These are phyloP conservation scores for Lentinula detonsa DNA, from an alignment of 768 basidiomycete species.

Conservation along the genomic window DNA sequence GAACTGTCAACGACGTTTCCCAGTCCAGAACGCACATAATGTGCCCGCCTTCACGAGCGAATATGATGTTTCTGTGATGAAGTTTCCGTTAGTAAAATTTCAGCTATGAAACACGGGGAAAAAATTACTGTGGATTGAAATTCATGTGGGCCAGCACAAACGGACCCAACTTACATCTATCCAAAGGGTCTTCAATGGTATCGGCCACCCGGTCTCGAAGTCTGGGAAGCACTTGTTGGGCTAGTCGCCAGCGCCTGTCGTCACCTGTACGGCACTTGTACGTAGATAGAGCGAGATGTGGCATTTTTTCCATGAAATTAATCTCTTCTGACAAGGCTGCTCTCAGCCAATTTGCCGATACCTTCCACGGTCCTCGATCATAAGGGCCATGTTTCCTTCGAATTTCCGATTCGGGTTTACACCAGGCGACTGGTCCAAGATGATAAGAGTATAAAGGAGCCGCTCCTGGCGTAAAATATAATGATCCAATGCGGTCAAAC, in stretches of 20 bases:
- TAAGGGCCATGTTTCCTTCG: conserved; percentile 8
- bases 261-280: neutral
- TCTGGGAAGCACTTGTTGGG: conserved; percentile 10
- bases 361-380: conserved; percentile 18
- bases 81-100: neutral
- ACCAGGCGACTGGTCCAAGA: conserved; percentile 16
- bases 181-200: conserved; percentile 12
- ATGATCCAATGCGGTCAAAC: conserved; percentile 17
- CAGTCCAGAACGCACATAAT: conserved; percentile 17
- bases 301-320: conserved; percentile 14
- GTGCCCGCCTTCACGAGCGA: conserved; percentile 13
- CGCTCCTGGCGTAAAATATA: conserved; percentile 16
- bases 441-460: conserved; percentile 9
- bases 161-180: conserved; percentile 14
- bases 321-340: conserved; percentile 15
- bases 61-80: conserved; percentile 15
- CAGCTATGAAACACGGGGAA: neutral
- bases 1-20: conserved; percentile 16
- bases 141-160: conserved; percentile 17
- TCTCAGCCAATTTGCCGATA: conserved; percentile 13
- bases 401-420: conserved; percentile 13
- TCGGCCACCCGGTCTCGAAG: conserved; percentile 13
- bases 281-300: conserved; percentile 12
- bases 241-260: conserved; percentile 9
- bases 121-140: conserved; percentile 13